Conservation (phyloP, 2,329 filamentous ascomycete species). For the Didymella sp. region DNA sequence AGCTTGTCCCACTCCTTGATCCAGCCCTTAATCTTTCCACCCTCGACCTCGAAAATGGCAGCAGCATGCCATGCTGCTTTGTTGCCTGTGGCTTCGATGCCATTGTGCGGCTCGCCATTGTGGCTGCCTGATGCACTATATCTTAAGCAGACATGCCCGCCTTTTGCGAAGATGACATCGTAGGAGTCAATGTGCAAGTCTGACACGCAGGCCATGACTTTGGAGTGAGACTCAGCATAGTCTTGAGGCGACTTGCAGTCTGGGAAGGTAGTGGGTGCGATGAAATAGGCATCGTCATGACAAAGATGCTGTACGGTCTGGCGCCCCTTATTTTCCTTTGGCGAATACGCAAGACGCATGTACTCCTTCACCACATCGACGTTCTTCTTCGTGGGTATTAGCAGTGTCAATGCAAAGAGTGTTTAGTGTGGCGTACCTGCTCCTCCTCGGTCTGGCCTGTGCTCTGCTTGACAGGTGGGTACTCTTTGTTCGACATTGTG, state of each 20-base stretch:
- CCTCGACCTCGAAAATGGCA: slow-evolving; percentile 50
- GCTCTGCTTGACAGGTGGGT: too few species aligned
- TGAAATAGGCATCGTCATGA: slow-evolving; percentile 43
- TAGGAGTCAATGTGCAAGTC: slow-evolving; percentile 49
- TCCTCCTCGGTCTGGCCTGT: too few species aligned
- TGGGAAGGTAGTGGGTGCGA: slow-evolving; percentile 47
- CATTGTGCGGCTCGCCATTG: slow-evolving; percentile 46
- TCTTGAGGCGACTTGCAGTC: slow-evolving; percentile 36
- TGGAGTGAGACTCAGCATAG: slow-evolving; percentile 48
- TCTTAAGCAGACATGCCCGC: slow-evolving; percentile 45
- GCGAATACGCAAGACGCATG: slow-evolving; percentile 50
- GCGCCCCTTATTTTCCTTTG: slow-evolving; percentile 40
- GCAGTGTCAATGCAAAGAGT: background rate
- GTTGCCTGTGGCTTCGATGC: slow-evolving; percentile 41
- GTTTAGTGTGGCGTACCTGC: too few species aligned
- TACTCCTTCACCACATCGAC: slow-evolving; percentile 47
- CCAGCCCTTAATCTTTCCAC: slow-evolving; percentile 48
- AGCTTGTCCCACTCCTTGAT: slow-evolving; percentile 50
- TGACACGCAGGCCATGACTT: slow-evolving; percentile 46
- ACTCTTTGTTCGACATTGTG: too few species aligned
- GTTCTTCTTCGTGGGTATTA: background rate
- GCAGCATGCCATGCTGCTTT: slow-evolving; percentile 49
- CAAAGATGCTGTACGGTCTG: slow-evolving; percentile 39
- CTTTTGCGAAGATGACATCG: slow-evolving; percentile 49
- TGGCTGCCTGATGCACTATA: slow-evolving; percentile 50